Percentiles rank a stretch among this genome's conserved stretches.
phyloP scores from a whole-genome alignment of 2,329 filamentous ascomycete genomes.

The Cryphonectria parasitica region DNA sequence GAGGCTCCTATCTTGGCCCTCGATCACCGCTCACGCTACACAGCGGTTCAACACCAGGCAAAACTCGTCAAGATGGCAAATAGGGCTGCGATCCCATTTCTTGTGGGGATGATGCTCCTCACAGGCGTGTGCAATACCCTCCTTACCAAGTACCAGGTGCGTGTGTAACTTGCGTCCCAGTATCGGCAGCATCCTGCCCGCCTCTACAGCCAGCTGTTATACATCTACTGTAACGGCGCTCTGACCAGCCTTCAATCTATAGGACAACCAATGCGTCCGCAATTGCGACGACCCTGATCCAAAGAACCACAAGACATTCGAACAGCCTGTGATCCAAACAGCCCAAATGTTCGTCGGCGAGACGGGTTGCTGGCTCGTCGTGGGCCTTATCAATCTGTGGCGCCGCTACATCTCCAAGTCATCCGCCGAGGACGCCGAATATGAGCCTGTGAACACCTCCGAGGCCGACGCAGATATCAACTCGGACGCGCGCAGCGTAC shows the following conservation, averaged over 20 bases:
- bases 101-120: slow-evolving; percentile 95
- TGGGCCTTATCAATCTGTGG: slow-evolving; percentile 71
- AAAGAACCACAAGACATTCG: slow-evolving; percentile 73
- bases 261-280: slow-evolving; percentile 96
- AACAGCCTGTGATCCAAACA: slow-evolving; percentile 95
- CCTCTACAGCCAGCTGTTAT: not conserved
- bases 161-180: slow-evolving; percentile 32
- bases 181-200: slow-evolving; percentile 6
- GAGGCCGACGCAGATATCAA: slow-evolving; percentile 52
- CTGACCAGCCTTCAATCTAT: slow-evolving; percentile 29
- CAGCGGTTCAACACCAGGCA: slow-evolving; percentile 10
- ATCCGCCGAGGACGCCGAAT: slow-evolving; percentile 56
- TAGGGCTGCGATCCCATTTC: slow-evolving; percentile 74
- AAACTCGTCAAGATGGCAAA: slow-evolving; percentile 62
- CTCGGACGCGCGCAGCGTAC: slow-evolving; percentile 49
- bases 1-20: not conserved
- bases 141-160: slow-evolving; percentile 92
- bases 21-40: not conserved
- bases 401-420: slow-evolving; percentile 54
- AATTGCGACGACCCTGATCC: slow-evolving; percentile 77
- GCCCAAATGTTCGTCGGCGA: slow-evolving; percentile 98
- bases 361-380: slow-evolving; percentile 92
- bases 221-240: slow-evolving; percentile 2
- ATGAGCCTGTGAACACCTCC: slow-evolving; percentile 63
- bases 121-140: slow-evolving; percentile 97